Evolutionary conservation across 2,329 filamentous ascomycete genomes (phyloP).

Genomic region (Thielaviopsis ethacetica): DNA sequence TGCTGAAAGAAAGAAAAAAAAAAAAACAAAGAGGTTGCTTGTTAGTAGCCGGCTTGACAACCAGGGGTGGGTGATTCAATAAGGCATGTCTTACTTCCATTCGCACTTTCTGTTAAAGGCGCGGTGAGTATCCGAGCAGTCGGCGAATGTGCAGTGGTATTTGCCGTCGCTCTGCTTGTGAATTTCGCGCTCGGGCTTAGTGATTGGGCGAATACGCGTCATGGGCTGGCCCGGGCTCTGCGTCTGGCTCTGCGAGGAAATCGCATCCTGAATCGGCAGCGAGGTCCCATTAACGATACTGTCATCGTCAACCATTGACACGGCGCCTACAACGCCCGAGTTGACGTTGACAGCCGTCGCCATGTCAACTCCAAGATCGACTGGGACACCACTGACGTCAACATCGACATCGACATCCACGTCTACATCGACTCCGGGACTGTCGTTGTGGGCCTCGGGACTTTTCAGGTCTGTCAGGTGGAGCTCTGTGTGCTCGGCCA

Average conservation of each 20-base stretch:
- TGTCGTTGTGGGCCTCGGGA: constrained; percentile 1
- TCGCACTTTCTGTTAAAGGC: constrained; percentile 75
- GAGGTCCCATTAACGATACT: neutral
- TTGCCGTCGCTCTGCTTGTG: constrained; percentile 54
- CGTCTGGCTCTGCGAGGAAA: neutral
- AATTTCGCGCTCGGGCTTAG: constrained; percentile 41
- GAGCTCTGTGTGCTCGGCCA: constrained; percentile 16
- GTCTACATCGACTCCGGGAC: constrained; percentile 1
- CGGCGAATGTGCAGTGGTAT: constrained; percentile 55
- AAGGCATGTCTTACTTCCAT: constrained; percentile 58
- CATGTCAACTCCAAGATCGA: neutral
- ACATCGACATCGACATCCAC: neutral
- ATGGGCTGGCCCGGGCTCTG: neutral
- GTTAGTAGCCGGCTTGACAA: constrained; percentile 15
- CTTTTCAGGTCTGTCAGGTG: constrained; percentile 8
- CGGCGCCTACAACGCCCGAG: neutral
- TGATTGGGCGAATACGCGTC: constrained; percentile 35
- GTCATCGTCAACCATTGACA: neutral
- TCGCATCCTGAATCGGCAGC: neutral
- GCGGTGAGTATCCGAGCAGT: constrained; percentile 48
- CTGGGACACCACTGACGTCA: neutral
- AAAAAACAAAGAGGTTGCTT: neutral
- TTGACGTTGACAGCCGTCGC: neutral
- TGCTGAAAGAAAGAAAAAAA: constrained; percentile 33
- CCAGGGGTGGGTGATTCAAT: neutral